Conservation (phyloP, 768 basidiomycete genomes). For the Leccinum longicurvipes region DNA sequence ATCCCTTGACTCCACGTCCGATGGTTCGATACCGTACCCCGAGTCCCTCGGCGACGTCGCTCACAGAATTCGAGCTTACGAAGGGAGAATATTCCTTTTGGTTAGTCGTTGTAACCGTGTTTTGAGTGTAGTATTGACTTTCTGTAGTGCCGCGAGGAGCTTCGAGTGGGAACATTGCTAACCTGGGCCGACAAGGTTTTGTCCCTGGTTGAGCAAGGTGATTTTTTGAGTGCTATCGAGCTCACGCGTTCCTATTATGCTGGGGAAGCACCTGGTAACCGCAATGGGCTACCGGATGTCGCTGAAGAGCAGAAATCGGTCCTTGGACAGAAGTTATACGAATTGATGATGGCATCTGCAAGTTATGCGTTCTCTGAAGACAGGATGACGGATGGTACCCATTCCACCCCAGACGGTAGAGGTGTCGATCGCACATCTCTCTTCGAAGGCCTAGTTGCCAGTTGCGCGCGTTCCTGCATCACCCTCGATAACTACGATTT, state of each 20-base stretch:
- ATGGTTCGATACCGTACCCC: slow-evolving; percentile 45
- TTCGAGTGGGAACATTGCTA: slow-evolving; percentile 80
- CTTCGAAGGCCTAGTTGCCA: slow-evolving; percentile 82
- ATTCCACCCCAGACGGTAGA: slow-evolving; percentile 73
- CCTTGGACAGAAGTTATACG: slow-evolving; percentile 72
- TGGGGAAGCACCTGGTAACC: slow-evolving; percentile 78
- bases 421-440: slow-evolving; percentile 90
- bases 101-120: slow-evolving; percentile 43
- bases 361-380: slow-evolving; percentile 94
- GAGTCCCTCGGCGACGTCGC: slow-evolving; percentile 53
- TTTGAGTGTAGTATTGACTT: slow-evolving; percentile 4
- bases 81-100: slow-evolving; percentile 87
- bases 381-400: slow-evolving; percentile 86
- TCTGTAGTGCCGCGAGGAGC: slow-evolving; percentile 55
- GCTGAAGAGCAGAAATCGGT: slow-evolving; percentile 52
- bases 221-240: slow-evolving; percentile 89
- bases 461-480: slow-evolving; percentile 76
- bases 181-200: slow-evolving; percentile 96
- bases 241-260: slow-evolving; percentile 79
- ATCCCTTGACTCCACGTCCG: slow-evolving; percentile 43
- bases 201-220: slow-evolving; percentile 74
- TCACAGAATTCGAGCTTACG: slow-evolving; percentile 77
- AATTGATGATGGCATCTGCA: slow-evolving; percentile 84
- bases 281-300: slow-evolving; percentile 78
- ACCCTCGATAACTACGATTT: slow-evolving; percentile 80